Conservation (phyloP, 306 rosid genomes). For the Luffa acutangula region DNA sequence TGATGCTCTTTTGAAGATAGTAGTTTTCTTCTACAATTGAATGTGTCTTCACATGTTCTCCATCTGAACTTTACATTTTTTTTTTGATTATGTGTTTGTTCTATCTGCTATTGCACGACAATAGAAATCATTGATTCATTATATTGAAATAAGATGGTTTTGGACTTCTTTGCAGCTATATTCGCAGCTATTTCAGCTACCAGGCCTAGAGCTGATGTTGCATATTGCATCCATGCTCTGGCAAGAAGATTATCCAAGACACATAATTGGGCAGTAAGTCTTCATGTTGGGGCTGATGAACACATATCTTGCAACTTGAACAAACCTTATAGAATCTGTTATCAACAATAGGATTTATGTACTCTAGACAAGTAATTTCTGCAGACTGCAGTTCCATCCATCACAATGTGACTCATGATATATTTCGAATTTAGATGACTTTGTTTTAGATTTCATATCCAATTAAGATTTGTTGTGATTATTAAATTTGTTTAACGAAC, state of each 20-base stretch:
- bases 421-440: not conserved
- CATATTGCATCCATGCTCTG: slow-evolving; percentile 94
- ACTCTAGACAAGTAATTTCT: not conserved
- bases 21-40: not conserved
- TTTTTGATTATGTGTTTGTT: not conserved
- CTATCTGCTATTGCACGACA: not conserved
- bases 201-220: slow-evolving; percentile 97
- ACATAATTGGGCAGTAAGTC: slow-evolving; percentile 97
- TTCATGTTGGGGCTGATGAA: not conserved
- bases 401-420: not conserved
- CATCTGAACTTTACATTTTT: not conserved
- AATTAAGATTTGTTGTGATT: not conserved
- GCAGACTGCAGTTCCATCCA: not conserved
- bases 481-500: slow-evolving; percentile 8
- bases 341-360: not conserved
- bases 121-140: slow-evolving; percentile 10
- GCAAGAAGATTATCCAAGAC: slow-evolving; percentile 88
- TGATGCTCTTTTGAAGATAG: not conserved
- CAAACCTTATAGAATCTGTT: not conserved
- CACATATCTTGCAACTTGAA: not conserved
- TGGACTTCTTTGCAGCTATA: slow-evolving; percentile 56
- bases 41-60: not conserved
- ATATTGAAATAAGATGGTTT: slow-evolving; percentile 15
- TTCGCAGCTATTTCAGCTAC: slow-evolving; percentile 96
- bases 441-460: slow-evolving; percentile 1